Conservation (phyloP, 352 stramenopile genomes). For the Phytophthora macrochlamydospora region DNA sequence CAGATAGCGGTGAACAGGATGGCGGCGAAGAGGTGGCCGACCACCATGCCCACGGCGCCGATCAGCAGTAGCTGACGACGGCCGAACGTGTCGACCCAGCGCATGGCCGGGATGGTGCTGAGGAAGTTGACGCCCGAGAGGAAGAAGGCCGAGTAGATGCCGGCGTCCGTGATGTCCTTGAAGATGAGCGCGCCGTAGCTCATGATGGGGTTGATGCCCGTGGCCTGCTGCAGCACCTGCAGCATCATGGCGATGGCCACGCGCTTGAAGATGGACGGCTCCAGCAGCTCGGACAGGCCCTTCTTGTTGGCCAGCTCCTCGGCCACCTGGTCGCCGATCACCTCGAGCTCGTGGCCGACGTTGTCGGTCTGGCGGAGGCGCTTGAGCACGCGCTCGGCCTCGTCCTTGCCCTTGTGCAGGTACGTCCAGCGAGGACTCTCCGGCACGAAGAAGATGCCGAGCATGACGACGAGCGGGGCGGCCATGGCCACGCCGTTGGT, state of each 20-base stretch:
- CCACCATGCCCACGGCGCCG: conserved; percentile 15
- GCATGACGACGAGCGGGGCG: conserved; percentile 15
- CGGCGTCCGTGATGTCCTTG: conserved; percentile 20
- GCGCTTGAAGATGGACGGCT: conserved; percentile 31
- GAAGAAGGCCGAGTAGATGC: conserved; percentile 22
- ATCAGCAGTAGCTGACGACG: conserved; percentile 16
- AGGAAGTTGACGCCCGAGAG: conserved; percentile 20
- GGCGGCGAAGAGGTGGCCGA: conserved; percentile 18
- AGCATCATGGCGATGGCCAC: conserved; percentile 29
- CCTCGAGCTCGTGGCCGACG: conserved; percentile 32
- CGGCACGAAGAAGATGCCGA: conserved; percentile 22
- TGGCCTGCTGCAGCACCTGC: conserved; percentile 35
- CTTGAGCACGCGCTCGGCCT: conserved; percentile 30
- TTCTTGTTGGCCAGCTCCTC: conserved; percentile 21
- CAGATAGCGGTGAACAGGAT: conserved; percentile 37
- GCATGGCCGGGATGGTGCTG: conserved; percentile 21
- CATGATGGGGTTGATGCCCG: conserved; percentile 38
- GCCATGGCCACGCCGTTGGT: conserved; percentile 26
- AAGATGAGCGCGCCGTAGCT: conserved; percentile 26
- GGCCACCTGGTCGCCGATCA: conserved; percentile 41
- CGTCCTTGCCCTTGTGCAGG: conserved; percentile 19
- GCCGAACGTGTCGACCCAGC: conserved; percentile 16
- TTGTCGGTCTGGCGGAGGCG: conserved; percentile 30
- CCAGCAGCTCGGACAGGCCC: conserved; percentile 27
- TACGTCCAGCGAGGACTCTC: conserved; percentile 24